Percentiles rank a stretch among this genome's conserved stretches.
These are phyloP conservation scores for Globisporangium okanoganense DNA, from an alignment of 352 stramenopile species.

Conservation along the genomic window DNA sequence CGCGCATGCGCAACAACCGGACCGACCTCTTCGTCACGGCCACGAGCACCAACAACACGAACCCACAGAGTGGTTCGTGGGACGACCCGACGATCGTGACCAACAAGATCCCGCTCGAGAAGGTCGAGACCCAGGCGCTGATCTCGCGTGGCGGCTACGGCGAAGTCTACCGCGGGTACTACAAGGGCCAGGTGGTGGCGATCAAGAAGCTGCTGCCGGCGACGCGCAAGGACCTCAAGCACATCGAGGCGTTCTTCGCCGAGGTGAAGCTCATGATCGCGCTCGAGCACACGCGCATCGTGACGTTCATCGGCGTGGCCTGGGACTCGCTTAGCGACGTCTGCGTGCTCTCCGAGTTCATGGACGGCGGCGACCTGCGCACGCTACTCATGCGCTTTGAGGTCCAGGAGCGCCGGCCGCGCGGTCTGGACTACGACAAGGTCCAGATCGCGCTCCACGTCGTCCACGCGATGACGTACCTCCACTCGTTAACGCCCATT, in stretches of 20 bases:
- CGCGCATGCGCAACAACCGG: slow-evolving; percentile 6
- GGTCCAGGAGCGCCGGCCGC: slow-evolving; percentile 17
- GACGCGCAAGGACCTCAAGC: slow-evolving; percentile 21
- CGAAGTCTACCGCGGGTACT: slow-evolving; percentile 29
- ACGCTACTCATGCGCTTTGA: slow-evolving; percentile 15
- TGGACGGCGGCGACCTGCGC: slow-evolving; percentile 37
- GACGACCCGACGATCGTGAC: slow-evolving; percentile 24
- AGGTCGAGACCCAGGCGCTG: slow-evolving; percentile 25
- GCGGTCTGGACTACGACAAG: slow-evolving; percentile 47
- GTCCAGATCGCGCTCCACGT: slow-evolving; percentile 45
- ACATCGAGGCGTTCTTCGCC: slow-evolving; percentile 33
- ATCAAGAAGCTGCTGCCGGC: slow-evolving; percentile 20
- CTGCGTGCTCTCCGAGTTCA: slow-evolving; percentile 23
- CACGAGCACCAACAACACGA: background rate
- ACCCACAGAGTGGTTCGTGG: slow-evolving; percentile 12
- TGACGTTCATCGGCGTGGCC: slow-evolving; percentile 38
- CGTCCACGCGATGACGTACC: slow-evolving; percentile 35
- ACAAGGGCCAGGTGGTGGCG: slow-evolving; percentile 23
- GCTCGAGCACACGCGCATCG: slow-evolving; percentile 37
- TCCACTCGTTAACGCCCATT: slow-evolving; percentile 44
- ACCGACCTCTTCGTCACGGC: slow-evolving; percentile 1
- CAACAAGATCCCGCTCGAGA: slow-evolving; percentile 24
- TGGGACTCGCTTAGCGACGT: slow-evolving; percentile 39
- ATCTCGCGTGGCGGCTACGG: slow-evolving; percentile 28
- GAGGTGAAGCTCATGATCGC: slow-evolving; percentile 40